These are phyloP conservation scores for Sambucus nigra DNA, from an alignment of 129 eudicot species.

Conservation along the genomic window DNA sequence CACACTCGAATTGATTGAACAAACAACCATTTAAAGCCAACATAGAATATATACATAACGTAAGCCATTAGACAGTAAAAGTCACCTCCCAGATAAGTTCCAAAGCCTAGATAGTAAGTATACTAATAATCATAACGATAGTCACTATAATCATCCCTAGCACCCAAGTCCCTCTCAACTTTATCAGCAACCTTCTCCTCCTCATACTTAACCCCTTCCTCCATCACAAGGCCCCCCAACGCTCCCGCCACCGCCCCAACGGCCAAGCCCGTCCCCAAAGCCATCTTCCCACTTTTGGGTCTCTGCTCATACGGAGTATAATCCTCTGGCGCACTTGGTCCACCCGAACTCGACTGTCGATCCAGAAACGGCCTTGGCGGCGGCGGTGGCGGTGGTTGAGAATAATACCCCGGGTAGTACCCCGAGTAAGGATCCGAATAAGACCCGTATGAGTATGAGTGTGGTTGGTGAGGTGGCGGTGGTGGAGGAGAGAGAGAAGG, in stretches of 20 bases:
- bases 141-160: conserved; percentile 53
- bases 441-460: conserved; percentile 33
- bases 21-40: neutral
- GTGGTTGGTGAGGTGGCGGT: conserved; percentile 34
- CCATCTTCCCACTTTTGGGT: conserved; percentile 26
- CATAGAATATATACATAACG: neutral
- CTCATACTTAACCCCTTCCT: conserved; percentile 60
- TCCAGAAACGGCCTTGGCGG: conserved; percentile 41
- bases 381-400: conserved; percentile 36
- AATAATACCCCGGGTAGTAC: conserved; percentile 46
- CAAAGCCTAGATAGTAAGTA: conserved; percentile 8
- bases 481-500: conserved; percentile 21
- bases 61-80: conserved; percentile 10
- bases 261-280: conserved; percentile 43
- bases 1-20: neutral
- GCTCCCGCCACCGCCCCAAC: conserved; percentile 70
- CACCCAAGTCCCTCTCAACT: conserved; percentile 37
- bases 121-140: conserved; percentile 49
- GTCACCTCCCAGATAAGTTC: conserved; percentile 11
- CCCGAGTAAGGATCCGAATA: conserved; percentile 55
- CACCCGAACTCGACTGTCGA: conserved; percentile 38
- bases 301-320: conserved; percentile 48
- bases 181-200: conserved; percentile 52
- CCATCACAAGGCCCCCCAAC: conserved; percentile 58
- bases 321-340: conserved; percentile 82